Evolutionary conservation across 2,329 filamentous ascomycete genomes (phyloP).

Genomic region (Fusarium cyanostomum): DNA sequence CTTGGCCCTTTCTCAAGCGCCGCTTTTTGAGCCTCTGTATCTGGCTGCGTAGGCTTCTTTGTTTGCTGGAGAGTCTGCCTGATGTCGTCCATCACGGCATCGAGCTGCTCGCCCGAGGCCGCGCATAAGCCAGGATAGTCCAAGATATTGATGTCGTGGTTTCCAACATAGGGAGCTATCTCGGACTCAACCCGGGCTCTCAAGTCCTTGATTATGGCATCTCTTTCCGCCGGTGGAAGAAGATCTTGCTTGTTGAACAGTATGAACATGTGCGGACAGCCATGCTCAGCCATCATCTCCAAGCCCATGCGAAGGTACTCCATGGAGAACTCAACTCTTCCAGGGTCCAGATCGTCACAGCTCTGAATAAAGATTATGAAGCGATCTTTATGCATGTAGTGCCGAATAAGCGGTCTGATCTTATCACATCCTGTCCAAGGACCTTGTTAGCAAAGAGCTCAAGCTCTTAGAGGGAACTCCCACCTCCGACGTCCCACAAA

Average conservation of each 20-base stretch:
- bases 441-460: background rate
- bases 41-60: background rate
- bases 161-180: constrained; percentile 11
- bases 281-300: constrained; percentile 28
- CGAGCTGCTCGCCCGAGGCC: constrained; percentile 15
- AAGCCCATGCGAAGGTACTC: constrained; percentile 41
- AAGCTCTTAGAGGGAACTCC: background rate
- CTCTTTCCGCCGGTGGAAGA: constrained; percentile 28
- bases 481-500: constrained; percentile 46
- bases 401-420: constrained; percentile 41
- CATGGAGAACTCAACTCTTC: constrained; percentile 39
- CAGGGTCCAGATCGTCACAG: constrained; percentile 37
- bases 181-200: constrained; percentile 22
- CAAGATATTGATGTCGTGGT: constrained; percentile 30
- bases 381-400: constrained; percentile 41
- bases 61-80: constrained; percentile 19
- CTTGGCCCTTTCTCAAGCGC: constrained; percentile 18
- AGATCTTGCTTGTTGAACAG: constrained; percentile 48
- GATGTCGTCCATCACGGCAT: constrained; percentile 29
- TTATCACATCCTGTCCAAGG: constrained; percentile 38
- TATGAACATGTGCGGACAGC: constrained; percentile 42
- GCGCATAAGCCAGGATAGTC: constrained; percentile 39
- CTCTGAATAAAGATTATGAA: constrained; percentile 45
- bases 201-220: constrained; percentile 23
- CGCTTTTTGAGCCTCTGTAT: constrained; percentile 7